Evolutionary conservation across 2,329 filamentous ascomycete genomes (phyloP).

Genomic region (Chaetomium globosum): DNA sequence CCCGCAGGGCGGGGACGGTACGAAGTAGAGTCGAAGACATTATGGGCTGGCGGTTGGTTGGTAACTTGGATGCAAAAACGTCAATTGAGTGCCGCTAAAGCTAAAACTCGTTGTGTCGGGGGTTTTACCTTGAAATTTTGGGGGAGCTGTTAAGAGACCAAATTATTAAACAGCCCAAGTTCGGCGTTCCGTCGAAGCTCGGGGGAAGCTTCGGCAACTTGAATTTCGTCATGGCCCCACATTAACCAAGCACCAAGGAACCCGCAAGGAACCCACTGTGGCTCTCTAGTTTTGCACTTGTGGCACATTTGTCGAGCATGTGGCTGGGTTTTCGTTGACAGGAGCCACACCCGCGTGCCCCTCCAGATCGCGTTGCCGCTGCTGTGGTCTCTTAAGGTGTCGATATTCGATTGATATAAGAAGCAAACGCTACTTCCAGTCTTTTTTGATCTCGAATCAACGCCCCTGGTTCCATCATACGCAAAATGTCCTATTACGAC

Average conservation of each 20-base stretch:
- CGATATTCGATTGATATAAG: not conserved
- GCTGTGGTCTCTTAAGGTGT: not conserved
- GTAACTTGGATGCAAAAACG: constrained; percentile 17
- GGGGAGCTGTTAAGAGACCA: not conserved
- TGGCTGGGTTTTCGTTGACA: not conserved
- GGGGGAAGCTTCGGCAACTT: constrained; percentile 33
- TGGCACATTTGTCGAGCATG: not conserved
- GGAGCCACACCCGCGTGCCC: not conserved
- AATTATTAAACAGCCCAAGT: constrained; percentile 12
- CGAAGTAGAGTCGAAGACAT: constrained; percentile 81
- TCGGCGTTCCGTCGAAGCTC: constrained; percentile 31
- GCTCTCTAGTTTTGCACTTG: not conserved
- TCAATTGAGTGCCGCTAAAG: constrained; percentile 24
- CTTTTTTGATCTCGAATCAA: not conserved
- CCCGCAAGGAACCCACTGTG: not conserved
- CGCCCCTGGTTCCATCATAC: not conserved
- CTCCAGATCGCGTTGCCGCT: not conserved
- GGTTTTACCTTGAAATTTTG: not conserved
- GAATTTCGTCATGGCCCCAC: constrained; percentile 36
- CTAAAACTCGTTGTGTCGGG: not conserved
- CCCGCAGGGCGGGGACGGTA: constrained; percentile 66
- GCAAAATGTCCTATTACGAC: constrained; percentile 75
- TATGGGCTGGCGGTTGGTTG: constrained; percentile 27
- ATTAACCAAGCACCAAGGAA: not conserved
- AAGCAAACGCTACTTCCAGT: not conserved